Base-by-base conservation (phyloP, 768 basidiomycete genomes). In the Sporobolomyces roseus region DNA sequence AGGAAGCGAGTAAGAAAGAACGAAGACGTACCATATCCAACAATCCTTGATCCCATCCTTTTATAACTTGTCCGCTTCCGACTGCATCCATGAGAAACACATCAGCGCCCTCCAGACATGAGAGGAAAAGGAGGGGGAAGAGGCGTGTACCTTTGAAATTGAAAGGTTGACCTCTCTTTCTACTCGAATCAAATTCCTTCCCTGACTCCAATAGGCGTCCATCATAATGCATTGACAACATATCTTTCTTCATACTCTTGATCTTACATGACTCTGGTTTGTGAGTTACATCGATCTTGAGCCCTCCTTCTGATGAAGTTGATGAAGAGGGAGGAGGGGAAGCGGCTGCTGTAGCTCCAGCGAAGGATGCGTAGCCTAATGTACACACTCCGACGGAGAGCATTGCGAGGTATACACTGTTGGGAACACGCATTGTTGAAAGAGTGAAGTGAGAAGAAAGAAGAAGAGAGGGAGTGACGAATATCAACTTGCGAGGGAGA, bases 161-260 rank as follows among this genome's bases (percentile, higher is more conserved):
- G 68, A 81, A 81, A 2, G 80, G 80, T 68, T 77, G 75, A 36
- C 78, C 78, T 2, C 80, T 63, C 71, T 78, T 79, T 27, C 79
- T 65, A 8, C 76, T 77, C 23, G 77, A 77, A 65, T 81, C 80
- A 52, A 81, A 81, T 59, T 79, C 76, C 65, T 75, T 74, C 8
- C 80, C 79, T 29, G 21, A 29, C 41, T 41, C 56, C 8, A 17
- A 41, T 17, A 63, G 27, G 9, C 27, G 9, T 17, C 62, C 66
- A 30, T 72, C 67, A 51, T 68, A 72, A 64, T 72, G 67, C 71
- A 68, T 72, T 2, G 41, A 13, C 45, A 35, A 27, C 75, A 54
- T 55, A 49, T 41, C 63, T 75, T 74, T 14, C 65, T 70, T 13
- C 54, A 55, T 49, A 25, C 56, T 36, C 46, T 61, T 56, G 66